A percentile compares a stretch with the other conserved stretches of the same genome.
These are phyloP conservation scores for Linanthus parryae DNA, from an alignment of 148 eudicot genomes.

Conservation along the genomic window DNA sequence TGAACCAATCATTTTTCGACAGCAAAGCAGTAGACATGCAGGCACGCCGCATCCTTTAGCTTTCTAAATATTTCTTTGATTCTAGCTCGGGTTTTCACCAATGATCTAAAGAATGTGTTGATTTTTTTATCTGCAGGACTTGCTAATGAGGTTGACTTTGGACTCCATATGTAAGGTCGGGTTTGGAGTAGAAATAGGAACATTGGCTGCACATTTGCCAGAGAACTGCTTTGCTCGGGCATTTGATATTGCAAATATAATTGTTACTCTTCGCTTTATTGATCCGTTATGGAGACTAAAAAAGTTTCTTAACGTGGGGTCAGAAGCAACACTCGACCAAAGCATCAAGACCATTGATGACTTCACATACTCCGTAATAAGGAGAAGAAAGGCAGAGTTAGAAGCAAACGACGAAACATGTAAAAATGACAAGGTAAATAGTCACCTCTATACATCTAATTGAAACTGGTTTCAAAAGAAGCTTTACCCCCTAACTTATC, in stretches of 20 bases:
- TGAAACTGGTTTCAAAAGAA: no score
- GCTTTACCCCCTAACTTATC: not conserved
- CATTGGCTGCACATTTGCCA: conserved; percentile 66
- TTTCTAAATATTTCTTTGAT: not conserved
- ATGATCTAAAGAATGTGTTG: no score
- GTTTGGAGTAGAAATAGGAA: conserved; percentile 93
- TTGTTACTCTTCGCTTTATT: conserved; percentile 83
- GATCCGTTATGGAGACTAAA: conserved; percentile 89
- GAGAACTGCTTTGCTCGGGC: conserved; percentile 70
- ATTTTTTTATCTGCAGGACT: conserved; percentile 60
- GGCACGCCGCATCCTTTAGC: conserved; percentile 23
- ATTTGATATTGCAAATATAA: conserved; percentile 79
- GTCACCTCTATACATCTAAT: not conserved
- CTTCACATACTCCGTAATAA: conserved; percentile 85
- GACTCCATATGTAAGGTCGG: conserved; percentile 98
- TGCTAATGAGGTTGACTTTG: conserved; percentile 91
- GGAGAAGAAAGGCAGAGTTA: conserved; percentile 65
- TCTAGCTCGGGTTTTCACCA: no score
- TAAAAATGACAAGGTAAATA: conserved; percentile 42
- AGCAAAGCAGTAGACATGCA: conserved; percentile 69
- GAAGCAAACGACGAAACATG: conserved; percentile 32
- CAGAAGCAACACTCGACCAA: conserved; percentile 71
- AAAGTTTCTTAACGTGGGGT: conserved; percentile 72
- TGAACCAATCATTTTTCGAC: conserved; percentile 42
- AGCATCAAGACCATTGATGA: conserved; percentile 70